phyloP scores from a whole-genome alignment of 768 basidiomycete genomes.

The Pleurotus sapidus region DNA sequence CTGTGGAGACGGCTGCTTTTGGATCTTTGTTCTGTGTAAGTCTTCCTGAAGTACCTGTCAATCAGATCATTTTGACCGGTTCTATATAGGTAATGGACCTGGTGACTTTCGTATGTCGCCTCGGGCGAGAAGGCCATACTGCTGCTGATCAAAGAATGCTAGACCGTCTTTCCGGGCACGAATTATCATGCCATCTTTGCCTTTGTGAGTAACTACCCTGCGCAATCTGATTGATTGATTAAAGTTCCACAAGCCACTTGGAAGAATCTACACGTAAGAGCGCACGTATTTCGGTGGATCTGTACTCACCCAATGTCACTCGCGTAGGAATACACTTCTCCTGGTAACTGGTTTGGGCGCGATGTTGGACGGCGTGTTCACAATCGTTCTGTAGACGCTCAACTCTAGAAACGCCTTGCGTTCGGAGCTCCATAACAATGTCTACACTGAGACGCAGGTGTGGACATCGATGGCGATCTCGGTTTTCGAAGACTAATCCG shows the following conservation, averaged over 20 bases:
- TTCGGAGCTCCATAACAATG: background rate
- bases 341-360: slow-evolving; percentile 11
- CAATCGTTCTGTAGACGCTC: slow-evolving; percentile 16
- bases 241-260: slow-evolving; percentile 18
- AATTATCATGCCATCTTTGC: slow-evolving; percentile 31
- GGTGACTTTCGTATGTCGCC: slow-evolving; percentile 19
- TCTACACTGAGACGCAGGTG: background rate
- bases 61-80: background rate
- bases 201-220: slow-evolving; percentile 18
- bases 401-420: slow-evolving; percentile 23
- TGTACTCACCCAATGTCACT: too few species aligned
- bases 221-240: background rate
- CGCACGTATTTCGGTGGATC: too few species aligned
- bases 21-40: slow-evolving; percentile 29
- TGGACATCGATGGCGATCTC: too few species aligned
- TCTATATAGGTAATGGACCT: slow-evolving; percentile 25
- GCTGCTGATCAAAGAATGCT: background rate
- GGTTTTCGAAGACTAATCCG: background rate
- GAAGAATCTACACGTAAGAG: slow-evolving; percentile 27
- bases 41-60: background rate
- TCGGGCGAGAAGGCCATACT: background rate
- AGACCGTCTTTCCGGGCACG: slow-evolving; percentile 20
- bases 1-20: slow-evolving; percentile 27
- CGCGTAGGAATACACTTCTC: slow-evolving; percentile 22
- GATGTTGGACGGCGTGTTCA: background rate